Conservation (phyloP, 495 filamentous ascomycete genomes). For the Collariella sp. region DNA sequence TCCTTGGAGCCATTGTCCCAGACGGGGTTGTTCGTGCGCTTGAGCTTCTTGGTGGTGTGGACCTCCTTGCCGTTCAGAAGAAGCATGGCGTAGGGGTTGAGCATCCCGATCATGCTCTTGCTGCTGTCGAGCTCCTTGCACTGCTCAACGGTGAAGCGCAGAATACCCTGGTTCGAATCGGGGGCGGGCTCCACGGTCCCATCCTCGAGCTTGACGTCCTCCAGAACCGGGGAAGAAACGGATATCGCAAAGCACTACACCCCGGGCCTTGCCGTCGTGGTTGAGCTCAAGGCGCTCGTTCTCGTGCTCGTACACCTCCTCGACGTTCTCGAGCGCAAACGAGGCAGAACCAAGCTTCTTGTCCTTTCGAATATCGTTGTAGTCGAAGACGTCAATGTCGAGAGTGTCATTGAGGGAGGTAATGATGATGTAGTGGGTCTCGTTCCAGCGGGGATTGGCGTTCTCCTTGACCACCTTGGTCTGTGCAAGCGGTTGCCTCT, state of each 20-base stretch:
- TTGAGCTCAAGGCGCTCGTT: constrained; percentile 77
- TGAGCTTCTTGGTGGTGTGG: constrained; percentile 75
- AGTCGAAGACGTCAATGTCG: constrained; percentile 78
- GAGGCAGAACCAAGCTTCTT: constrained; percentile 84
- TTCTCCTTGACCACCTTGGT: constrained; percentile 84
- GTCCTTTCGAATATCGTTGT: constrained; percentile 92
- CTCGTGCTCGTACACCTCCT: constrained; percentile 67
- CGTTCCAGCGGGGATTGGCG: constrained; percentile 85
- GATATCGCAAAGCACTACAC: constrained; percentile 70
- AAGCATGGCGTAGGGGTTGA: constrained; percentile 83
- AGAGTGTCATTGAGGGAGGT: constrained; percentile 80
- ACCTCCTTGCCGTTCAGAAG: constrained; percentile 86
- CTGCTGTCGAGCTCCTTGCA: constrained; percentile 89
- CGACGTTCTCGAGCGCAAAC: constrained; percentile 74
- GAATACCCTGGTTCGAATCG: constrained; percentile 86
- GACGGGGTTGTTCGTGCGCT: constrained; percentile 92
- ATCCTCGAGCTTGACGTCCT: constrained; percentile 59
- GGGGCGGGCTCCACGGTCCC: constrained; percentile 72
- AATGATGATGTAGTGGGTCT: constrained; percentile 90
- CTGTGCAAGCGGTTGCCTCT: constrained; percentile 65
- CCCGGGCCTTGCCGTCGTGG: constrained; percentile 73
- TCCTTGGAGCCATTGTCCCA: constrained; percentile 88
- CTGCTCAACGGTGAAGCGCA: constrained; percentile 85
- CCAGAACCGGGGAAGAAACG: constrained; percentile 92
- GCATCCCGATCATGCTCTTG: constrained; percentile 78